Conservation (phyloP, 2,329 filamentous ascomycete species). For the Alternaria ventricosa region DNA sequence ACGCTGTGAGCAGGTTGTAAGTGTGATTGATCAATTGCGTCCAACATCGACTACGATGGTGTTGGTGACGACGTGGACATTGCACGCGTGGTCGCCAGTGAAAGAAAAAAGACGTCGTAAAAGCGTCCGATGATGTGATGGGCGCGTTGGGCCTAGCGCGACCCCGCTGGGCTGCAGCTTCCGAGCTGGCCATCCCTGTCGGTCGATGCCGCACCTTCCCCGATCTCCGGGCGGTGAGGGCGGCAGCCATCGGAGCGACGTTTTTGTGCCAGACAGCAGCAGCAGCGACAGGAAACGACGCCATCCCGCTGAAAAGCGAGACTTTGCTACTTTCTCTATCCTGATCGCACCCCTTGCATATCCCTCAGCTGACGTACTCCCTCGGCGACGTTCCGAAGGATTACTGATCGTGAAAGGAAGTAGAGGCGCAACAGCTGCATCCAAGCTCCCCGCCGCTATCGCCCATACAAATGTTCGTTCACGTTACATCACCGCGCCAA, state of each 20-base stretch:
- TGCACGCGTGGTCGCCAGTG: background rate
- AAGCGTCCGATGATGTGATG: constrained; percentile 22
- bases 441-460: background rate
- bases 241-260: constrained; percentile 12
- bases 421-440: constrained; percentile 6
- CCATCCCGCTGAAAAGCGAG: constrained; percentile 18
- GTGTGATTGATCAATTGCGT: background rate
- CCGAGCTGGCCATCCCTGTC: constrained; percentile 17
- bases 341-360: background rate
- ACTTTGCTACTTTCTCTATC: background rate
- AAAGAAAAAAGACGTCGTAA: constrained; percentile 10
- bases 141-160: constrained; percentile 7
- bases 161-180: constrained; percentile 17
- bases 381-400: background rate
- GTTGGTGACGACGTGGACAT: background rate
- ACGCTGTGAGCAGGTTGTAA: background rate
- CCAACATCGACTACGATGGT: background rate
- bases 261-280: constrained; percentile 13
- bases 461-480: constrained; percentile 2
- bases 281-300: constrained; percentile 15
- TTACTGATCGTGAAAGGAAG: constrained; percentile 1
- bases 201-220: constrained; percentile 17
- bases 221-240: constrained; percentile 20
- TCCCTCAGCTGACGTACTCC: background rate
- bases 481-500: constrained; percentile 1